Conservation (phyloP, 768 basidiomycete species). For the Clavulina sp. region DNA sequence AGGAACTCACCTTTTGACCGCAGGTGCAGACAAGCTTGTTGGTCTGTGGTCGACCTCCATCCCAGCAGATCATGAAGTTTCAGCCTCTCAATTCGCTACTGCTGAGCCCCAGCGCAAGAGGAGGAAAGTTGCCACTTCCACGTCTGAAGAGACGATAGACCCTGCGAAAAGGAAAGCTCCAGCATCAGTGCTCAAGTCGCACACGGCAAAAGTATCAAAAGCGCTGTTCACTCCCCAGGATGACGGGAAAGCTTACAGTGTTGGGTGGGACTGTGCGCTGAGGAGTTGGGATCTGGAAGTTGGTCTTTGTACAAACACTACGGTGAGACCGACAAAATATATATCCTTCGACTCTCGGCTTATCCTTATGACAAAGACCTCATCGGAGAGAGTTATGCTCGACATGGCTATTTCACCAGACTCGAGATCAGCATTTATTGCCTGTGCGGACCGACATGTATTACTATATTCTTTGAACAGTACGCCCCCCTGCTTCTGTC, state of each 20-base stretch:
- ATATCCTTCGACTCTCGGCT: background rate
- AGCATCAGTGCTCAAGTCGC: conserved; percentile 55
- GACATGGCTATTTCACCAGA: conserved; percentile 32
- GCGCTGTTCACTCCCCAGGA: conserved; percentile 35
- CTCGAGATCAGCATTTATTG: conserved; percentile 33
- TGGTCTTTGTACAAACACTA: conserved; percentile 51
- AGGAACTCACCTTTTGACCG: conserved; percentile 55
- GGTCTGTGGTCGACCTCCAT: conserved; percentile 61
- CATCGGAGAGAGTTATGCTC: conserved; percentile 59
- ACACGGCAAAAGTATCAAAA: conserved; percentile 65
- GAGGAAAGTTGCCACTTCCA: conserved; percentile 30
- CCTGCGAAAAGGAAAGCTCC: conserved; percentile 43
- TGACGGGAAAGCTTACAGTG: conserved; percentile 40
- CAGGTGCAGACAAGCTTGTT: conserved; percentile 76
- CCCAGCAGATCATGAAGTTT: conserved; percentile 46
- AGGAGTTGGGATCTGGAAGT: conserved; percentile 73
- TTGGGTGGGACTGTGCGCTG: conserved; percentile 82
- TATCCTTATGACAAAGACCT: conserved; percentile 27
- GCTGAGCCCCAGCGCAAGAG: conserved; percentile 43
- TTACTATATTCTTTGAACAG: conserved; percentile 42
- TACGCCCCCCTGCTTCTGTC: conserved; percentile 22
- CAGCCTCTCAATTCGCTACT: conserved; percentile 17
- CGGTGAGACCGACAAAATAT: conserved; percentile 29
- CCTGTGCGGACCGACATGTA: conserved; percentile 60
- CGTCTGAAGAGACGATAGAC: conserved; percentile 21